phyloP scores from a whole-genome alignment of 306 rosid species.

The Fragaria iinumae region DNA sequence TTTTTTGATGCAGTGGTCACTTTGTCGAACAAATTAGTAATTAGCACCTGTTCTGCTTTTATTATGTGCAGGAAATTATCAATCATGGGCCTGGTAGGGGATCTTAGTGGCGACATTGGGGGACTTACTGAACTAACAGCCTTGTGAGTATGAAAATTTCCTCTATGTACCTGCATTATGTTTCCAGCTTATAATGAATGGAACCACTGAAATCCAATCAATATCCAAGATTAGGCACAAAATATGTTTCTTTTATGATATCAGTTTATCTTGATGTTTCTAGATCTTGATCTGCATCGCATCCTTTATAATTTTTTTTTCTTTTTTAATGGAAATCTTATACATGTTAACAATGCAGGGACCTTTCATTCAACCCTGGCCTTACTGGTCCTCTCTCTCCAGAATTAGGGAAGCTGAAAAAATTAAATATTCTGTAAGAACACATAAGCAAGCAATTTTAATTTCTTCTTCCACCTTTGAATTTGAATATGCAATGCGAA shows the following conservation, averaged over 20 bases:
- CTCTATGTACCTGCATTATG: background rate
- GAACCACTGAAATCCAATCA: background rate
- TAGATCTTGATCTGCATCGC: constrained; percentile 19
- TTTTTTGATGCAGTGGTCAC: background rate
- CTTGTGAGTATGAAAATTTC: constrained; percentile 50
- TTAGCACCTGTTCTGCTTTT: background rate
- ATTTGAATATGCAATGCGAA: background rate
- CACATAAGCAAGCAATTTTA: constrained; percentile 22
- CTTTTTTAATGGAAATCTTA: background rate
- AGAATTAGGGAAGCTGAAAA: constrained; percentile 49
- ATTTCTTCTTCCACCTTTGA: constrained; percentile 6
- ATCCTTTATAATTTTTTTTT: background rate
- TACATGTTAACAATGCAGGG: constrained; percentile 47
- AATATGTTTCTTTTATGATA: background rate
- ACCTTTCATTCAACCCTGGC: constrained; percentile 58
- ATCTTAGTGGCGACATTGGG: constrained; percentile 64
- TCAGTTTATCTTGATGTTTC: background rate
- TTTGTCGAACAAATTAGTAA: background rate
- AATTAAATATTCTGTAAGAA: constrained; percentile 74
- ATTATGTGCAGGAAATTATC: constrained; percentile 58
- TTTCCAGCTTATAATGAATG: constrained; percentile 1
- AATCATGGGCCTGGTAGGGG: constrained; percentile 67
- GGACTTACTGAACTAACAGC: constrained; percentile 60
- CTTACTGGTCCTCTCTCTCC: constrained; percentile 57
- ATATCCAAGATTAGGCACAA: constrained; percentile 1